Base-by-base conservation (phyloP, 208 protist genomes). In the Acanthamoeba lenticulata region DNA sequence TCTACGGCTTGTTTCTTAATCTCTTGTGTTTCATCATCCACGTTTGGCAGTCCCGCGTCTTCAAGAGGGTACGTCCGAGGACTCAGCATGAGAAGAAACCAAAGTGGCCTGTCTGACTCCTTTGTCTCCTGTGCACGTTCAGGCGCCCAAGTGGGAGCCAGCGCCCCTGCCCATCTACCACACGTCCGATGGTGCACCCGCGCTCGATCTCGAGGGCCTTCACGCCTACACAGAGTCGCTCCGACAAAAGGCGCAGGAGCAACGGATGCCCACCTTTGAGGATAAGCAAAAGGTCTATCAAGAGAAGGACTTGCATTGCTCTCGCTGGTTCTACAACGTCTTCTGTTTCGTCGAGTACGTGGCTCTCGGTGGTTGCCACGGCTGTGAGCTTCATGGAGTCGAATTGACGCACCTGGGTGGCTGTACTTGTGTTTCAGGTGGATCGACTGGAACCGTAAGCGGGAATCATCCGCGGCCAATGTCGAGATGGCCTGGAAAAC, bases 241-340 rank as follows among this genome's bases (percentile, higher is more conserved):
- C 1, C 60, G 40, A 34, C 4, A 67, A 11, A 47, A 90, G 24
- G 83, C 45, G 24, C 32, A 90, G 5, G 38, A 90, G 49, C 60
- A 67, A 34, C 45, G 55, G 15, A 34, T 42, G 44, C 49, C 45
- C 36, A 90, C 45, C 19, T 57, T 90, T 32, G 17, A 67, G 83
- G 55, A 67, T 65, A 42, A 45, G 49, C 83, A 67, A 47, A 34
- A 44, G 49, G 32, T 15, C 29, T 67, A 90, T 21, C 49, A 29
- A 17, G 55, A 67, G 47, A 90, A 69, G 83, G 83, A 90, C 47
- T 0, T 67, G 15, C 83, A 90, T 34, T 90, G 83, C 83, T 90
- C 83, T 32, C 83, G 83, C 49, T 90, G 55, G 49, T 90, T 90
- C 55, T 90, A 90, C 83, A 90, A 90, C 24, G 38, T 90, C 29